Evolutionary conservation across 2,329 filamentous ascomycete species (phyloP), one percentile per base, ranked within the genome.

Genomic region (Venturia pyrina): DNA sequence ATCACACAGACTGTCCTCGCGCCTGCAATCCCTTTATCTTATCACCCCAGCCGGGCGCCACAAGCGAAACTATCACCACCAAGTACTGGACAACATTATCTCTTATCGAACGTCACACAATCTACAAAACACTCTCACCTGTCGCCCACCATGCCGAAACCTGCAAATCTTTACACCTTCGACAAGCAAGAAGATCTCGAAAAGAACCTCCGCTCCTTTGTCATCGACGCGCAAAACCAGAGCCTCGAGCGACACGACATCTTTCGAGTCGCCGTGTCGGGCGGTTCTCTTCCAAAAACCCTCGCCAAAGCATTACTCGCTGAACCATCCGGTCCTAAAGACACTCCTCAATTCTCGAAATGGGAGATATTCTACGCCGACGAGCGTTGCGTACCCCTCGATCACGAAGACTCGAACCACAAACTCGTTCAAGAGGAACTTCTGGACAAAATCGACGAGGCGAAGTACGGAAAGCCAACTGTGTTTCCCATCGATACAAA

Each of bases 361-460:
- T 99, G 95, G 95, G 90, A 98, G 73, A 91, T 99, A 74, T 99
- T 98, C 83, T 98, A 97, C 78, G 93, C 93, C 74, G 95, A 99
- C 76, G 95, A 99, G 83, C 90, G 95, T 73, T 91, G 91, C 71
- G 95, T 98, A 64, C 90, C 95, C 28, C 87, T 97, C 71, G 88
- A 95, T 77, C 89, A 98, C 79, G 84, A 86, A 70, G 93, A 99
- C 80, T 96, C 92, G 81, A 99, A 98, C 81, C 96, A 97, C 79
- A 86, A 82, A 68, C 86, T 97, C 57, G 80, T 98, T 71, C 95
- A 96, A 81, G 81, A 86, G 61, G 92, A 97, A 79, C 83, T 97
- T 63, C 82, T 99, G 68, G 88, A 93, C 80, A 93, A 96, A 80
- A 89, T 98, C 69, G 91, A 93, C 53, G 78, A 81, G 59, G 83